Base-by-base conservation (phyloP, 768 basidiomycete genomes). In the Asterophora parasitica region DNA sequence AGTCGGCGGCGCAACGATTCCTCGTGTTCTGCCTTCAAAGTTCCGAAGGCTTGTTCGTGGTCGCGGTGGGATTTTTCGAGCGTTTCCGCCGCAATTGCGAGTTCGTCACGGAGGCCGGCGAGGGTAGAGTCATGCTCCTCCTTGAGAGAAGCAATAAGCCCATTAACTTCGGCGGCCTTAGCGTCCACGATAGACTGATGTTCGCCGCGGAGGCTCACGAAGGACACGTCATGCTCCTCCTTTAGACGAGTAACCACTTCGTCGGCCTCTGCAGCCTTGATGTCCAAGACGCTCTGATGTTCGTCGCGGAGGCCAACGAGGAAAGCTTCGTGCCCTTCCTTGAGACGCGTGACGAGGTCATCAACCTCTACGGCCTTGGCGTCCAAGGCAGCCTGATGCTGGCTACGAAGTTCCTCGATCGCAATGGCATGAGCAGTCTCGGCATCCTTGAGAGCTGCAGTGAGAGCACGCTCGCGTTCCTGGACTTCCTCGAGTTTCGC, bases 41-140 rank as follows among this genome's bases (percentile, higher is more conserved):
- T 77, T 1, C 79, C 79, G 47, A 87, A 79, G 1, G 77, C 67
- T 16, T 72, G 68, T 60, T 83, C 75, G 49, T 88, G 85, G 3
- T 83, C 77, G 50, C 74, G 69, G 35, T 76, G 76, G 13, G 72
- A 72, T 50, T 66, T 69, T 35, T 78, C 67, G 32, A 83, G 70
- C 26, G 66, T 59, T 11, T 61, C 49, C 7, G 72, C 66, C 6
- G 76, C 72, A 4, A 59, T 62, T 33, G 71, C 64, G 20, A 83
- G 65, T 45, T 82, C 77, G 19, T 60, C 58, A 39, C 66, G 23
- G 23, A 23, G 23, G 23, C 23, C 6, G 23, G 23, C 23, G 23
- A 23, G 23, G 23, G 23, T 23, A 23, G 23, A 3, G 23, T 23
- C 23, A 6, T 23, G 23, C 23, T 23, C 23, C 23, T 23, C 6